These are phyloP conservation scores for Sclerotinia minor DNA, from an alignment of 2,329 filamentous ascomycete genomes.

Conservation along the genomic window DNA sequence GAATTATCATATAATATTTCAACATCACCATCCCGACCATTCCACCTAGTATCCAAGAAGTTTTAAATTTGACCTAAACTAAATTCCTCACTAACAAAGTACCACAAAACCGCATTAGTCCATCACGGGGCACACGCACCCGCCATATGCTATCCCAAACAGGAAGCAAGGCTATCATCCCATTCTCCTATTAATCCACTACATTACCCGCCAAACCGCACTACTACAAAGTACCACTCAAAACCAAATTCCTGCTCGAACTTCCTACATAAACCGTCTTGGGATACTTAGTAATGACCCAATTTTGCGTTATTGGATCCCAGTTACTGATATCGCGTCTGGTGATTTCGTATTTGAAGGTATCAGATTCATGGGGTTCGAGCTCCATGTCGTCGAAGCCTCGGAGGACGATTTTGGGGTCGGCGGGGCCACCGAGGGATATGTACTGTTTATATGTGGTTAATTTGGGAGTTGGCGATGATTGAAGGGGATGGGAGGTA, in stretches of 20 bases:
- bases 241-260: conserved; percentile 34
- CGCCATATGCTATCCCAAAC: background rate
- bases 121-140: too few relatives aligned
- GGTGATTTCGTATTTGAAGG: conserved; percentile 69
- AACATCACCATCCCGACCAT: background rate
- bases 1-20: background rate
- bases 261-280: conserved; percentile 41
- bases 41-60: accelerated
- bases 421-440: conserved; percentile 73
- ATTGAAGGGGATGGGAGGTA: conserved; percentile 41
- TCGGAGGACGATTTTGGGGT: conserved; percentile 67
- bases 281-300: conserved; percentile 54
- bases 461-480: background rate
- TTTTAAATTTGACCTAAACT: background rate
- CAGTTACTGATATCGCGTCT: conserved; percentile 86
- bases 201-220: too few relatives aligned
- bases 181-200: too few relatives aligned
- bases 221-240: conserved; percentile 46
- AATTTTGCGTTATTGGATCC: conserved; percentile 77
- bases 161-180: too few relatives aligned
- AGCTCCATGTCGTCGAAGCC: conserved; percentile 79
- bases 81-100: background rate
- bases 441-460: conserved; percentile 60
- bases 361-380: conserved; percentile 61
- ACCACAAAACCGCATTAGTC: too few relatives aligned